These are phyloP conservation scores for Colletotrichum lindemuthianum DNA, from an alignment of 2,329 filamentous ascomycete species.

Conservation along the genomic window DNA sequence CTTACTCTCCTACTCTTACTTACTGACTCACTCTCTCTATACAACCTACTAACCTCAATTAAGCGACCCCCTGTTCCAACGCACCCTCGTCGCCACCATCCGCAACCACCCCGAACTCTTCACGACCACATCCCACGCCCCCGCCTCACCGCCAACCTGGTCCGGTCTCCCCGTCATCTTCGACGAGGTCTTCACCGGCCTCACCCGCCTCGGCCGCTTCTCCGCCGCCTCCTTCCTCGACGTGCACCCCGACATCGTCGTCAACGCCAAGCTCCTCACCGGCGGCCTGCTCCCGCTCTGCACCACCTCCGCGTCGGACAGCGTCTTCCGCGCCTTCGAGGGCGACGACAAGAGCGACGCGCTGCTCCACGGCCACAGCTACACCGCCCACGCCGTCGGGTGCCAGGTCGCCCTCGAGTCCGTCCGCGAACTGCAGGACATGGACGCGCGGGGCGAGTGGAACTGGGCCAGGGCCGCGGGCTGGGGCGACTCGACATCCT, in stretches of 20 bases:
- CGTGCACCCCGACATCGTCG: slow-evolving; percentile 76
- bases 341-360: slow-evolving; percentile 81
- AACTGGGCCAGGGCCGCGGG: slow-evolving; percentile 62
- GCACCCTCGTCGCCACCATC: slow-evolving; percentile 73
- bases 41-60: not conserved
- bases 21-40: no score
- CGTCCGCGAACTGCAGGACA: slow-evolving; percentile 65
- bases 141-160: slow-evolving; percentile 58
- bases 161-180: slow-evolving; percentile 81
- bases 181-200: slow-evolving; percentile 88
- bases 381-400: slow-evolving; percentile 85
- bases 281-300: slow-evolving; percentile 83
- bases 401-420: slow-evolving; percentile 81
- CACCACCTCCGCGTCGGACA: slow-evolving; percentile 77
- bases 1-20: no score
- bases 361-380: slow-evolving; percentile 85
- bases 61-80: slow-evolving; percentile 84
- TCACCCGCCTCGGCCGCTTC: slow-evolving; percentile 82
- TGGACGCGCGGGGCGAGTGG: slow-evolving; percentile 69
- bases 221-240: slow-evolving; percentile 76
- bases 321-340: slow-evolving; percentile 77
- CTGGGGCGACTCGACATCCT: not conserved
- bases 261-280: slow-evolving; percentile 86
- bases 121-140: slow-evolving; percentile 38
- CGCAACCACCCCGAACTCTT: slow-evolving; percentile 69